Base-by-base conservation (phyloP, 2,329 filamentous ascomycete species). In the Aspergillus quadricinctus region DNA sequence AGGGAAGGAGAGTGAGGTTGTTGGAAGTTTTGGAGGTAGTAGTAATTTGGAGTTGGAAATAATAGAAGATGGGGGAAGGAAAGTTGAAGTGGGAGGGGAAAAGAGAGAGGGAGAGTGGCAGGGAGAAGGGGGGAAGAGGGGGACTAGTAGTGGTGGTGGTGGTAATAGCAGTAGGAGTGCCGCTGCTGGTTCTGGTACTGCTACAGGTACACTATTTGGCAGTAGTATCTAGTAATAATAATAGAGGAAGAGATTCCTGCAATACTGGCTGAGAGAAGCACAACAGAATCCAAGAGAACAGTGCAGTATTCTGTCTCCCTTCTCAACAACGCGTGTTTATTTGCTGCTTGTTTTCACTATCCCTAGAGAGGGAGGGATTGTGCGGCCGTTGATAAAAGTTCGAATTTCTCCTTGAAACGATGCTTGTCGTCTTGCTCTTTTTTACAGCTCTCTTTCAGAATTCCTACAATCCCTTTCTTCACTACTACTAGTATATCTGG, bases 81-180 rank as follows among this genome's bases (percentile, higher is more conserved):
- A 31, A 52, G 56, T 46, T 56, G 40, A 52, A 40, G n/a, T 29
- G 53, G 52, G 53, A 54, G 43, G 52, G 50, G 23, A 58, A 57
- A 54, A 57, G 49, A 55, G 57, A 58, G 53, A 58, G 52, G 54
- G 53, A 53, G 52, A 57, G 23, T n/a, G 54, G 48, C 49, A 50
- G 49, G 56, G 58, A 60, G 57, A 62, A 52, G 51, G 55, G 51
- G 61, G 57, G 64, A 57, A 59, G 57, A 61, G 52, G 54, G 54
- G 50, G 23, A 55, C 50, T 50, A 53, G 56, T 53, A 53, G 59
- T 17, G 31, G 31, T 17, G 29, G 23, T 28, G 10, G 31, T 49
- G 19, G 35, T 52, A 23, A 25, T 27, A 43, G 25, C 21, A 46
- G 41, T 21, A 48, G 52, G 48, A 49, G 50, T 52, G 53, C 5